Conservation (phyloP, 148 eudicot species). For the Chenopodium suecicum region DNA sequence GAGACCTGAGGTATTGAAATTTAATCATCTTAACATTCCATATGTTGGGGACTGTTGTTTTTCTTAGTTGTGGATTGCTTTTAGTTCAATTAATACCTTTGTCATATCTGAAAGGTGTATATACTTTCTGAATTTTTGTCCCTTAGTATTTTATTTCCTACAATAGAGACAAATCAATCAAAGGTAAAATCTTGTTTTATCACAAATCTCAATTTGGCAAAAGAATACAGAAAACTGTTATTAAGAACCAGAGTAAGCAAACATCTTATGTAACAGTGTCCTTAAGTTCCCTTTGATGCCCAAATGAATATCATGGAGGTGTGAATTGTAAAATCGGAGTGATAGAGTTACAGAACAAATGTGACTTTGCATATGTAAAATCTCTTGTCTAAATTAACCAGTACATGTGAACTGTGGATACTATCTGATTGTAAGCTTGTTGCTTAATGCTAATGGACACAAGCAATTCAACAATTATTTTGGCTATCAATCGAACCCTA, state of each 20-base stretch:
- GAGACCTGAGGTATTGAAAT: slow-evolving; percentile 80
- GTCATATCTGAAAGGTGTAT: not conserved
- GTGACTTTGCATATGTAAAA: too few species aligned
- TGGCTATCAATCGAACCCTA: too few species aligned
- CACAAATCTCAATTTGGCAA: too few species aligned
- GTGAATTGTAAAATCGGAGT: too few species aligned
- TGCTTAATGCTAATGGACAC: too few species aligned
- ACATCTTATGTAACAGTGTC: not conserved
- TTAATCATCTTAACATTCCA: not conserved
- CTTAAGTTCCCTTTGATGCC: too few species aligned
- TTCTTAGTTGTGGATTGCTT: not conserved
- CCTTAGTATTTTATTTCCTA: not conserved
- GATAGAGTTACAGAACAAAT: too few species aligned
- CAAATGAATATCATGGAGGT: too few species aligned
- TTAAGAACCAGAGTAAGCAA: not conserved
- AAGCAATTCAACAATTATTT: too few species aligned
- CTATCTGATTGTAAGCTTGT: too few species aligned
- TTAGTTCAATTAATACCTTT: not conserved
- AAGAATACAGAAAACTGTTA: not conserved
- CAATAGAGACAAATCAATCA: not conserved
- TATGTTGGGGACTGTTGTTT: not conserved
- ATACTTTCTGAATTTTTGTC: not conserved
- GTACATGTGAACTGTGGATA: too few species aligned
- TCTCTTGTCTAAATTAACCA: too few species aligned
- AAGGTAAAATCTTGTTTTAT: not conserved